Base-by-base conservation (phyloP, 257 asterid species). In the Nyctanthes arbortristis region DNA sequence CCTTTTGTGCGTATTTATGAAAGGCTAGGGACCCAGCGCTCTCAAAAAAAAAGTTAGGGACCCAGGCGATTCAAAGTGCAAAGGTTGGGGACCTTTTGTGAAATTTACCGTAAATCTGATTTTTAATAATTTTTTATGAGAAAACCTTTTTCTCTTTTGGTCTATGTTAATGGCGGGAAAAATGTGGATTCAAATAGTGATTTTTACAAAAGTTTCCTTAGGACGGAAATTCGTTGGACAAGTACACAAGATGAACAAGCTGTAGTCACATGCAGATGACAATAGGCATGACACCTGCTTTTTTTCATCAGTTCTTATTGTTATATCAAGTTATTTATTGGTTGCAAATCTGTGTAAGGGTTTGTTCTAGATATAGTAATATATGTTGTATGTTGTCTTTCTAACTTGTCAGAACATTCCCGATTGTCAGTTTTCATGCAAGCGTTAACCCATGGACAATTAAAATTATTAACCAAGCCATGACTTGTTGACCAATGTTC, bases 401-500 rank as follows among this genome's bases (percentile, higher is more conserved):
- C 9, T 63, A 61, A 14, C 34, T 49, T 32, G 27, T 62, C 56
- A 43, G n/a, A 43, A 20, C 24, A 33, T 70, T 61, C 47, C 35
- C 61, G 54, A 24, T 67, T 67, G 3, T 61, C 47, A 52, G 55
- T 35, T 61, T n/a, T 61, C 12, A 11, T 32, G 13, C 16, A 62
- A 61, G 61, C 49, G 37, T 61, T 61, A 32, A 47, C 22, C 34
- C 37, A 18, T 14, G 18, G 24, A 45, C 13, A 40, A 61, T 14
- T 49, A 61, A 61, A n/a, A 45, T 61, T 61, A 61, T 49, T 62
- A n/a, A 31, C 54, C 39, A 70, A 32, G 54, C 49, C 55, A 40
- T 30, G 39, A 39, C 47, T 58, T 16, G 5, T 29, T 31, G 18
- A 69, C n/a, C 13, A 12, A 20, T 31, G 47, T 40, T 68, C 52